Evolutionary conservation across 139 green algal genomes (phyloP), one percentile per base, ranked within the genome.

Genomic region (Ettlia oleoabundans): DNA sequence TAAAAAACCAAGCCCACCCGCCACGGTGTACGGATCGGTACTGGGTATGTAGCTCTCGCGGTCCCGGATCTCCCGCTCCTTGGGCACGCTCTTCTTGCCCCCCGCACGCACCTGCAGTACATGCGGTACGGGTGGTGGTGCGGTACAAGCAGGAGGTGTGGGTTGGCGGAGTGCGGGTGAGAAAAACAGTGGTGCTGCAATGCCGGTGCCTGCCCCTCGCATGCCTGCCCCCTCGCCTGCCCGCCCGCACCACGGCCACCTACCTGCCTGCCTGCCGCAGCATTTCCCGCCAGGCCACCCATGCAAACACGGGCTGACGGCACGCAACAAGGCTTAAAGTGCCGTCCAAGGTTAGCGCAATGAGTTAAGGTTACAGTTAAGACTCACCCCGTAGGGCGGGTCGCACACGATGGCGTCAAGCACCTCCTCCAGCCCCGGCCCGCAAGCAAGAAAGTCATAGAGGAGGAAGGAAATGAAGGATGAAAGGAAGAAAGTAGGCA

Each of bases 401-500:
- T 99, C 96, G 41, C 93, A 94, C 19, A 99, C 76, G 22, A 99
- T 89, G 38, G 90, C 91, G 74, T 98, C 89, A 68, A 98, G 90
- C 21, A 97, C 68, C 84, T 95, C 86, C 40, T 80, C 55, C 37
- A 86, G 30, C 38, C 33, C 65, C 8, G 30, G 24, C 53, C 73
- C 68, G 52, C 73, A 30, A n/a, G 41, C 22, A 1, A 28, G 1
- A 40, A 1, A 35, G n/a, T 8, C 6, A 26, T 2, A 6, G 42
- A 40, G 47, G 47, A 58, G 47, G 13, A 15, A 58, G 47, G 47
- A 24, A 15, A 58, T 15, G 13, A 58, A 15, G 47, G 47, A 15
- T 58, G n/a, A 58, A 15, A 58, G 47, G 15, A 58, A 10, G 15
- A 10, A 58, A 58, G 13, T 24, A 15, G 47, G 13, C 47, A 15